phyloP scores from a whole-genome alignment of 179 eudicot species.

The Carnegiea gigantea region DNA sequence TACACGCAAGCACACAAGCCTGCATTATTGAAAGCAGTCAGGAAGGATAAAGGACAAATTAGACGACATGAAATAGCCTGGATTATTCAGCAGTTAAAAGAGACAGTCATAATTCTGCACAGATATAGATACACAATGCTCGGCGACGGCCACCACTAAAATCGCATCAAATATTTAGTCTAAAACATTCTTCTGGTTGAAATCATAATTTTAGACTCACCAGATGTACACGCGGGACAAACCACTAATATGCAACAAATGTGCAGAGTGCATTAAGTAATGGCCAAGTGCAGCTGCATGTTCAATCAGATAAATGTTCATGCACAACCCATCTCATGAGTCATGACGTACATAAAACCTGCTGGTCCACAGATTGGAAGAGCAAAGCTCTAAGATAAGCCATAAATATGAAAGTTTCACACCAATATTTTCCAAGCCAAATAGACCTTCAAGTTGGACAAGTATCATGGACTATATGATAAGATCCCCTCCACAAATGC shows the following conservation, averaged over 20 bases:
- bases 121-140: neutral
- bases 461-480: neutral
- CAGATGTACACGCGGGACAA: no score
- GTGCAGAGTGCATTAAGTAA: neutral
- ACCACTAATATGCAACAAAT: no score
- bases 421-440: no score
- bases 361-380: neutral
- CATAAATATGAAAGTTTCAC: neutral
- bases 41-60: neutral
- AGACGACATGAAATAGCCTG: neutral
- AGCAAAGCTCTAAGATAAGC: neutral
- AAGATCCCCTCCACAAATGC: neutral
- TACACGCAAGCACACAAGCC: conserved; percentile 97
- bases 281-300: neutral
- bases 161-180: neutral
- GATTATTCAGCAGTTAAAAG: neutral
- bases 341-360: neutral
- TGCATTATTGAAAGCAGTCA: conserved; percentile 26
- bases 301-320: no score
- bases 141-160: no score
- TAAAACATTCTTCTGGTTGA: neutral
- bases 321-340: no score
- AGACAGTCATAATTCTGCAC: neutral
- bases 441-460: neutral
- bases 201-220: no score